Base-by-base conservation (phyloP, 75 land plant genomes). In the Adiantum capillusveneris region DNA sequence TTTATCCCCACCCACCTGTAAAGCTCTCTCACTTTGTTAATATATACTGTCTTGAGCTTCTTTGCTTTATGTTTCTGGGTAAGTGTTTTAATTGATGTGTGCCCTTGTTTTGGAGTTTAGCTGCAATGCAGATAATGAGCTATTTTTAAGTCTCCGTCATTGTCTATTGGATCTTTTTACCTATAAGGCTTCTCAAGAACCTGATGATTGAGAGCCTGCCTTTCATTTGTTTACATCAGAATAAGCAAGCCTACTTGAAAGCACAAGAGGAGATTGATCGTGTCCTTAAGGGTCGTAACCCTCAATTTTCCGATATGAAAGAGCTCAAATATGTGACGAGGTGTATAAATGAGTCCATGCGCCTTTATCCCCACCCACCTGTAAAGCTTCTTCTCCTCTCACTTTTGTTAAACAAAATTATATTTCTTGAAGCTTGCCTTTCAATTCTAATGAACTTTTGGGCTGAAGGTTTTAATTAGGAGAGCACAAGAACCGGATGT, bases 1-100 rank as follows among this genome's bases (percentile, higher is more conserved):
- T 95, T 1, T 95, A 90, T 60, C 99, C 99, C 25, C 97, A 90
- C 63, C 99, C 99, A 25, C 99, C 99, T 48, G 99, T 95, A 78
- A n/a, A n/a, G n/a, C n/a, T n/a, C n/a, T n/a, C n/a, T n/a, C n/a
- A n/a, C n/a, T n/a, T n/a, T n/a, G n/a, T n/a, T n/a, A n/a, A n/a
- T n/a, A n/a, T n/a, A n/a, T n/a, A n/a, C n/a, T n/a, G n/a, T n/a
- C n/a, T n/a, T n/a, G n/a, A n/a, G n/a, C n/a, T n/a, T n/a, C n/a
- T n/a, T n/a, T n/a, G n/a, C n/a, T n/a, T n/a, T n/a, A n/a, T n/a
- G n/a, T n/a, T n/a, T n/a, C n/a, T n/a, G n/a, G n/a, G n/a, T n/a
- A n/a, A n/a, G n/a, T n/a, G n/a, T n/a, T n/a, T n/a, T n/a, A n/a
- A n/a, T n/a, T n/a, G n/a, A n/a, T n/a, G n/a, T n/a, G n/a, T n/a